Conservation (phyloP, 2,329 filamentous ascomycete genomes). For the Pestalotiopsis sp. region DNA sequence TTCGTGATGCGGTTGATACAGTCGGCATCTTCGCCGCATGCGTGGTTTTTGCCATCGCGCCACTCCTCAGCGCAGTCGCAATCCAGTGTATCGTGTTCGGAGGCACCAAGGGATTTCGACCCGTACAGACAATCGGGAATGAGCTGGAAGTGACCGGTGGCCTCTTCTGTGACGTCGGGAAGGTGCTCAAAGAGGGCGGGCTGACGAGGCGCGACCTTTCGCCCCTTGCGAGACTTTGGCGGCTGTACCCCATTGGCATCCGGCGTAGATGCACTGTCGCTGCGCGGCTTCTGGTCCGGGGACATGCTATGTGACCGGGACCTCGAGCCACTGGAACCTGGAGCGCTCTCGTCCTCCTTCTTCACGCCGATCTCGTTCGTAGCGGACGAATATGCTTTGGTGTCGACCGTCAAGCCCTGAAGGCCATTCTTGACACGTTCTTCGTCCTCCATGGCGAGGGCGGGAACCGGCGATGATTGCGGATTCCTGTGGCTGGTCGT, state of each 20-base stretch:
- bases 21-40: constrained; percentile 94
- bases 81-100: constrained; percentile 87
- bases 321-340: constrained; percentile 39
- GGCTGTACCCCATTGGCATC: constrained; percentile 51
- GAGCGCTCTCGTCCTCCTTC: constrained; percentile 39
- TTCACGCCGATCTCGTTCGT: constrained; percentile 37
- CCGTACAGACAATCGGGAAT: constrained; percentile 89
- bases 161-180: constrained; percentile 77
- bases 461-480: neutral
- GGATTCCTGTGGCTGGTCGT: neutral
- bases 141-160: constrained; percentile 75
- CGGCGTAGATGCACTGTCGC: constrained; percentile 50
- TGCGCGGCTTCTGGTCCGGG: constrained; percentile 47
- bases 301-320: constrained; percentile 43
- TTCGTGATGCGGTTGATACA: constrained; percentile 99
- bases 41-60: constrained; percentile 76
- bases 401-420: constrained; percentile 48
- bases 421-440: constrained; percentile 33
- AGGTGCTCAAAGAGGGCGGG: constrained; percentile 73
- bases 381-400: constrained; percentile 27
- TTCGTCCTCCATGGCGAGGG: constrained; percentile 33
- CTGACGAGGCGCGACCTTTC: constrained; percentile 67
- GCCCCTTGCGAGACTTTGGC: constrained; percentile 73
- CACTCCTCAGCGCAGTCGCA: constrained; percentile 95
- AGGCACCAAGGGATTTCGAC: constrained; percentile 86